phyloP scores from a whole-genome alignment of 2,329 filamentous ascomycete genomes.

The Aspergillus sp. region DNA sequence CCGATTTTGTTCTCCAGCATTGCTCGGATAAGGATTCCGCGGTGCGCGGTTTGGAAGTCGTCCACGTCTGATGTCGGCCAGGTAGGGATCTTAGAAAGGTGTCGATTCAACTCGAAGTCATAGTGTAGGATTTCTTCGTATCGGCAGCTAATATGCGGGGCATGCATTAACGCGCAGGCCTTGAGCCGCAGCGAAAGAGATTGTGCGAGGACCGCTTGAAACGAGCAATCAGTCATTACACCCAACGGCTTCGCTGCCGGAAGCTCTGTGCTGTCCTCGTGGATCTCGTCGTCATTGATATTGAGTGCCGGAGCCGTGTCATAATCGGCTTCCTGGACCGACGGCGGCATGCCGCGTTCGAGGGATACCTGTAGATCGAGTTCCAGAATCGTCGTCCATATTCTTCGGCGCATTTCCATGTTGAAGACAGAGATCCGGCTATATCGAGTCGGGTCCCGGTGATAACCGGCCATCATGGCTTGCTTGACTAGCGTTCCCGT shows the following conservation, averaged over 20 bases:
- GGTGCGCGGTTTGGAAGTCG: slow-evolving; percentile 28
- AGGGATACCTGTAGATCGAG: slow-evolving; percentile 58
- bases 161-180: slow-evolving; percentile 39
- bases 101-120: slow-evolving; percentile 41
- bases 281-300: slow-evolving; percentile 53
- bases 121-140: slow-evolving; percentile 43
- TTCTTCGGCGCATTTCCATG: slow-evolving; percentile 52
- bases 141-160: slow-evolving; percentile 38
- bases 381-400: slow-evolving; percentile 61
- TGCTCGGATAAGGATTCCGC: slow-evolving; percentile 34
- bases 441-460: slow-evolving; percentile 43
- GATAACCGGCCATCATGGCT: slow-evolving; percentile 56
- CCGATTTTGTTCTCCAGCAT: slow-evolving; percentile 39
- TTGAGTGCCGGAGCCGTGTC: slow-evolving; percentile 54
- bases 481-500: slow-evolving; percentile 54
- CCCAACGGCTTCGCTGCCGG: slow-evolving; percentile 32
- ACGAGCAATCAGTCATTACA: slow-evolving; percentile 43
- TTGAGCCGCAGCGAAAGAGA: slow-evolving; percentile 37
- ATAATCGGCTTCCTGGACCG: slow-evolving; percentile 45
- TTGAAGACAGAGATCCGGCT: slow-evolving; percentile 41
- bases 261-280: slow-evolving; percentile 32
- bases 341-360: slow-evolving; percentile 57
- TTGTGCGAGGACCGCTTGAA: slow-evolving; percentile 31
- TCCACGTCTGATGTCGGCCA: slow-evolving; percentile 29
- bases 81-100: slow-evolving; percentile 36